Percentiles rank a stretch among this genome's conserved stretches.
phyloP scores from a whole-genome alignment of 257 asterid species.

The Osmanthus fragrans region DNA sequence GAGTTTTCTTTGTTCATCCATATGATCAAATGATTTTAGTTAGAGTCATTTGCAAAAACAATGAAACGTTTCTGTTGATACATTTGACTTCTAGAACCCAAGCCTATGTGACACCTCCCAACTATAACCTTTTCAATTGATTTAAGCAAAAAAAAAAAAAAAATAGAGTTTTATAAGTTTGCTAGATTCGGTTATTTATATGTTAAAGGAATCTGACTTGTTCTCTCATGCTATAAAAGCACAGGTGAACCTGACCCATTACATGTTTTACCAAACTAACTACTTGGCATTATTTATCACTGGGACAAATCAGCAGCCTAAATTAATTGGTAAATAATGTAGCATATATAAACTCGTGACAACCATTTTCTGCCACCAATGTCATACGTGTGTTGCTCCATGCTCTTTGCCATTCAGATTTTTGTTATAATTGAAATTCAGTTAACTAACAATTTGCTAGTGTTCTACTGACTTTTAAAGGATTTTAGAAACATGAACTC shows the following conservation, averaged over 20 bases:
- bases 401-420: background rate
- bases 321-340: background rate
- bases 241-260: background rate
- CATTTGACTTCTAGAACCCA: background rate
- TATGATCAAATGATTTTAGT: background rate
- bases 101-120: background rate
- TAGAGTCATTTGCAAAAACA: background rate
- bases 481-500: conserved; percentile 3
- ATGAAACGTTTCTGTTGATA: background rate
- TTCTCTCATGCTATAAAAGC: background rate
- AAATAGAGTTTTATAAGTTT: background rate
- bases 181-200: background rate
- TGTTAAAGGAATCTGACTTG: background rate
- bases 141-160: background rate
- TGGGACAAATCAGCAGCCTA: background rate
- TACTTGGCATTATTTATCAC: background rate
- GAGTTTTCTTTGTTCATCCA: background rate
- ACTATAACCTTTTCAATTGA: background rate
- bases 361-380: background rate
- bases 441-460: background rate
- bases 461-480: background rate
- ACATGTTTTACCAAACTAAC: background rate
- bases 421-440: background rate
- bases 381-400: background rate
- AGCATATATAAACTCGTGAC: background rate